Percentiles rank a stretch among this genome's conserved stretches.
phyloP scores from a whole-genome alignment of 192 early-diverging fungal genomes.

The Spizellomyces punctatus region DNA sequence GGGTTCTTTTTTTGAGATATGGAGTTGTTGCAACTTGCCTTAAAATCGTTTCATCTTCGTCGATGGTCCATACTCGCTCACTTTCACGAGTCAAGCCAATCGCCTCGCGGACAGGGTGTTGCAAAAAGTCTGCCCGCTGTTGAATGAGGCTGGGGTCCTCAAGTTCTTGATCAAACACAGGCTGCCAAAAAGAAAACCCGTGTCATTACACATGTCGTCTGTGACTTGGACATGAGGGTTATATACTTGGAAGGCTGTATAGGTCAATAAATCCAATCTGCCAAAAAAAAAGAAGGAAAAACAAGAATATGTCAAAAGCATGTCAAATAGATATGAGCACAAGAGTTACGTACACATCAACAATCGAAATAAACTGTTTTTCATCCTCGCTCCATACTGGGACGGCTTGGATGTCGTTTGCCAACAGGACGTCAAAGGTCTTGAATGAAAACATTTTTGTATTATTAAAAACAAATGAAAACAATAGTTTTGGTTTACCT shows the following conservation, averaged over 20 bases:
- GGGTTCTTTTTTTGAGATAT: too few relatives aligned
- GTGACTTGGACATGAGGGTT: too few relatives aligned
- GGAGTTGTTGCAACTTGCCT: too few relatives aligned
- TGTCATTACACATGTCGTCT: too few relatives aligned
- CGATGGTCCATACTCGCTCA: background rate
- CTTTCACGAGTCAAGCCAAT: constrained; percentile 1
- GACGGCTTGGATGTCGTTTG: constrained; percentile 1
- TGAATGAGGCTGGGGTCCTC: background rate
- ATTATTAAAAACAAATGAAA: background rate
- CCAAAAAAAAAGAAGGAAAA: too few relatives aligned
- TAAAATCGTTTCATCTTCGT: background rate
- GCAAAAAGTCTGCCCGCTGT: constrained; percentile 5
- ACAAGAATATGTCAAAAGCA: background rate
- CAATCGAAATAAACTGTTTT: constrained; percentile 1
- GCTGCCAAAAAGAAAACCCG: too few relatives aligned
- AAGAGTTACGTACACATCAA: constrained; percentile 4
- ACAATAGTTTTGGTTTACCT: background rate
- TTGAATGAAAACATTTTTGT: background rate
- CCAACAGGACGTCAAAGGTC: background rate
- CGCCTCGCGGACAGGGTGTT: constrained; percentile 7
- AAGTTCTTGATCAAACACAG: background rate
- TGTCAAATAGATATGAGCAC: too few relatives aligned
- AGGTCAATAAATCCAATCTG: constrained; percentile 11
- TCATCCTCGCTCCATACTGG: constrained; percentile 6
- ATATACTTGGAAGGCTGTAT: constrained; percentile 10